These are phyloP conservation scores for Adansonia madagascariensis DNA, from an alignment of 441 rosid species.

Conservation along the genomic window DNA sequence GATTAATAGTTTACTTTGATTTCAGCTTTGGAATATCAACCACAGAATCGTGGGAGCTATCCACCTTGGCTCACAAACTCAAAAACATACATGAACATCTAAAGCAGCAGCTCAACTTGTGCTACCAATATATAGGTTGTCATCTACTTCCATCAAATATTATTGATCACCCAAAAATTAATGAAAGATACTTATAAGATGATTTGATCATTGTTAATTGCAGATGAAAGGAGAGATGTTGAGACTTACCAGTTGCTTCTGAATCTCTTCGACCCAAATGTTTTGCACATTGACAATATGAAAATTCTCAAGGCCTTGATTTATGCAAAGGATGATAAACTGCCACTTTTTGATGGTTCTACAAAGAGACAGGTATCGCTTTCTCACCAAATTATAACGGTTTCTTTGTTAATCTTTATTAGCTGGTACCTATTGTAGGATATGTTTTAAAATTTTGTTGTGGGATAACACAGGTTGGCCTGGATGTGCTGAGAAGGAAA, in stretches of 20 bases:
- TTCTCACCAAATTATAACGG: neutral
- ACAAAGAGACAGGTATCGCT: slow-evolving; percentile 49
- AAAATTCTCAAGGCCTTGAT: slow-evolving; percentile 46
- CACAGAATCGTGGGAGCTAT: no score
- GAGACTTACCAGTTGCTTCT: slow-evolving; percentile 36
- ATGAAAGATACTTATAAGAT: neutral
- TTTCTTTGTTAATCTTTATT: neutral
- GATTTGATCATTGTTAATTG: neutral
- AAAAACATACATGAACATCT: no score
- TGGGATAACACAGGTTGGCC: no score
- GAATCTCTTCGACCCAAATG: slow-evolving; percentile 17
- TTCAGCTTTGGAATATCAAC: slow-evolving; percentile 34
- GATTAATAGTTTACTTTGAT: neutral
- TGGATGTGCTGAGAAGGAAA: no score
- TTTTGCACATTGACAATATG: slow-evolving; percentile 48
- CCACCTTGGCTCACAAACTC: no score
- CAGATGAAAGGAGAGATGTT: slow-evolving; percentile 38
- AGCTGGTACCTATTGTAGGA: neutral
- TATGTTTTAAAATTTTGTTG: neutral
- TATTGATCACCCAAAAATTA: slow-evolving; percentile 27
- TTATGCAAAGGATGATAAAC: slow-evolving; percentile 40
- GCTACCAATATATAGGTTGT: no score
- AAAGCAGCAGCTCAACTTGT: no score
- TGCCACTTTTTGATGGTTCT: slow-evolving; percentile 42
- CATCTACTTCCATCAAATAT: no score